These are phyloP conservation scores for Metschnikowia proteae DNA, from an alignment of 805 yeast genomes.

Conservation along the genomic window DNA sequence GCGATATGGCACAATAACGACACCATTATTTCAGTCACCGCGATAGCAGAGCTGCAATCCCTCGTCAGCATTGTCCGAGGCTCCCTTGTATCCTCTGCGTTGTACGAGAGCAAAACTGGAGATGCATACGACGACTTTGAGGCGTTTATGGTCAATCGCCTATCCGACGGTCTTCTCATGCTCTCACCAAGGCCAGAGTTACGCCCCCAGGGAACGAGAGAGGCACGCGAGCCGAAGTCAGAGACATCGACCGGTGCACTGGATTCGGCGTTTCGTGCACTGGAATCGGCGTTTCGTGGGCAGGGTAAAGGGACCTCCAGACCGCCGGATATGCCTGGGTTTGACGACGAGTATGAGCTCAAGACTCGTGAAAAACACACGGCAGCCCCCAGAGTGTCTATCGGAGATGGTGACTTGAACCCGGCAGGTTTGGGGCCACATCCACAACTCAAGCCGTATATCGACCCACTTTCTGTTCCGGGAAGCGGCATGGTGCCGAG, in stretches of 20 bases:
- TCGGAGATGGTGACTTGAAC: slow-evolving; percentile 51
- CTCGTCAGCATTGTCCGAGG: slow-evolving; percentile 1
- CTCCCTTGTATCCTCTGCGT: background rate
- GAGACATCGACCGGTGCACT: background rate
- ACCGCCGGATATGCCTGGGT: slow-evolving; percentile 46
- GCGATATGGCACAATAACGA: background rate
- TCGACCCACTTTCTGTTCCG: slow-evolving; percentile 37
- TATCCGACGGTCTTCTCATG: background rate
- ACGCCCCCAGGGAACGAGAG: too few relatives aligned
- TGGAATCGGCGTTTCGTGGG: background rate
- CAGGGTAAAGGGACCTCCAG: slow-evolving; percentile 2
- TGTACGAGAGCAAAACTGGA: background rate
- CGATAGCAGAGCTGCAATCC: background rate
- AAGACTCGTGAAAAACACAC: slow-evolving; percentile 4
- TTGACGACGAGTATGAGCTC: slow-evolving; percentile 51
- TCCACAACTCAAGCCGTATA: slow-evolving; percentile 41
- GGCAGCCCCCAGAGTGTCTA: slow-evolving; percentile 22
- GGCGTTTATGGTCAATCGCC: background rate
- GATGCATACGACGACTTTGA: background rate
- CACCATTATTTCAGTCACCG: background rate
- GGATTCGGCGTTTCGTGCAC: background rate
- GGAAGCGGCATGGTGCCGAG: slow-evolving; percentile 51
- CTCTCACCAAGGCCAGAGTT: background rate
- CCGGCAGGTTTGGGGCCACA: slow-evolving; percentile 42
- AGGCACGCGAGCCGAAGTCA: background rate